Percentiles rank a stretch among this genome's conserved stretches.
phyloP scores from a whole-genome alignment of 345 rosid species.

The Salix caprea region DNA sequence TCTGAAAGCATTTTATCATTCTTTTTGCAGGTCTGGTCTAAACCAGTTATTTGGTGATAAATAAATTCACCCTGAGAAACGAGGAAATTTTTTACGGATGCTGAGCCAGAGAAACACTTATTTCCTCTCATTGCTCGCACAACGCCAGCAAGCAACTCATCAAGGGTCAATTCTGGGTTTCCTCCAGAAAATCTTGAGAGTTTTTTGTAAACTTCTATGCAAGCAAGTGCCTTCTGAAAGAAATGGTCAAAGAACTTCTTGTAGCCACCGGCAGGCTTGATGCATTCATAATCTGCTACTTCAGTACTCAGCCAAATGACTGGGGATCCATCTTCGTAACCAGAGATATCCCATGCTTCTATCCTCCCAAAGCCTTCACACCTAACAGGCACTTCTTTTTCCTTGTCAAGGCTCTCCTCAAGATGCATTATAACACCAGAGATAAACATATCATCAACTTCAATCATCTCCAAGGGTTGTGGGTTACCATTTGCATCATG shows the following conservation, averaged over 20 bases:
- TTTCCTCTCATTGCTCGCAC: slow-evolving; percentile 29
- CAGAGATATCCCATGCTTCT: slow-evolving; percentile 26
- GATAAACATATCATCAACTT: slow-evolving; percentile 20
- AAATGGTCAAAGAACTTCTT: slow-evolving; percentile 18
- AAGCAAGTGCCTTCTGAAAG: slow-evolving; percentile 23
- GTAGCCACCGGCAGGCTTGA: slow-evolving; percentile 21
- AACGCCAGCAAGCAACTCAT: slow-evolving; percentile 31
- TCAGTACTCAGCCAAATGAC: slow-evolving; percentile 29
- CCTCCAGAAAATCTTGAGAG: slow-evolving; percentile 26
- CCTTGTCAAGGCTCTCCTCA: slow-evolving; percentile 10
- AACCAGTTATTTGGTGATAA: slow-evolving; percentile 22
- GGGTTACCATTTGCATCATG: slow-evolving; percentile 23
- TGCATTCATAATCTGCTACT: slow-evolving; percentile 27
- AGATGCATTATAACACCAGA: slow-evolving; percentile 26
- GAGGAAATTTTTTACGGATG: slow-evolving; percentile 20
- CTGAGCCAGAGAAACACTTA: slow-evolving; percentile 18
- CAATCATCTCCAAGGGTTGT: slow-evolving; percentile 27
- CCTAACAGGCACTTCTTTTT: slow-evolving; percentile 14
- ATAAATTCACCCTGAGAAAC: slow-evolving; percentile 30
- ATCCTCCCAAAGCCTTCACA: slow-evolving; percentile 33
- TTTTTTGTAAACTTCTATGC: slow-evolving; percentile 23
- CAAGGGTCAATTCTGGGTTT: slow-evolving; percentile 19
- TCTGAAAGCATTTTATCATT: slow-evolving; percentile 16
- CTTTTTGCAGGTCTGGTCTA: slow-evolving; percentile 21
- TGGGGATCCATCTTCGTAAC: slow-evolving; percentile 29